Conservation (phyloP, 352 stramenopile genomes). For the Phytophthora cryptogea region DNA sequence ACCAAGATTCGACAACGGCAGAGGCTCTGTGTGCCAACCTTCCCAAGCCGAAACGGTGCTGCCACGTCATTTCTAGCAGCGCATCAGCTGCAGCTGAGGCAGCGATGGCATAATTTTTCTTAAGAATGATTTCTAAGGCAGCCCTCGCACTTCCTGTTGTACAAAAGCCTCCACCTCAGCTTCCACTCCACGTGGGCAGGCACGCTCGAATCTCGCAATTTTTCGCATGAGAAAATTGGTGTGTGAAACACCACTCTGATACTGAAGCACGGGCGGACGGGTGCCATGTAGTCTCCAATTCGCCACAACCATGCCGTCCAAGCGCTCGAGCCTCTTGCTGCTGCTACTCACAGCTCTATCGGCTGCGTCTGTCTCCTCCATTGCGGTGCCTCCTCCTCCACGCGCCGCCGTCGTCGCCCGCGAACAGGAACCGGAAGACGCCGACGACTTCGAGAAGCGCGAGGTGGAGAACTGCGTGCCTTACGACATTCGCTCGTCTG, state of each 20-base stretch:
- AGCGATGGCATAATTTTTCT: too few species aligned
- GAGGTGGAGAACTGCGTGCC: slow-evolving; percentile 88
- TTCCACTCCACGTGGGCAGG: neutral
- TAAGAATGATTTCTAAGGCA: too few species aligned
- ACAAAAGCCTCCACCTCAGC: neutral
- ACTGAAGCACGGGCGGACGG: too few species aligned
- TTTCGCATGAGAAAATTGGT: too few species aligned
- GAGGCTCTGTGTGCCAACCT: neutral
- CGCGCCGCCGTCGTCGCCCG: slow-evolving; percentile 27
- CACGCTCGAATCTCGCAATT: too few species aligned
- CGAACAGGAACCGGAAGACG: slow-evolving; percentile 48
- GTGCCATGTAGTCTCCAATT: slow-evolving; percentile 15
- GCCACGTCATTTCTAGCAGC: too few species aligned
- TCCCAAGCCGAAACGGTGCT: too few species aligned
- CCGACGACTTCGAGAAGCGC: slow-evolving; percentile 71
- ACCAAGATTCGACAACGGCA: neutral
- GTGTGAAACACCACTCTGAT: too few species aligned
- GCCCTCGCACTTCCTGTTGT: too few species aligned
- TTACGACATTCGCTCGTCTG: slow-evolving; percentile 76
- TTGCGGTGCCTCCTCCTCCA: neutral
- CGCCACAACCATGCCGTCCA: slow-evolving; percentile 6
- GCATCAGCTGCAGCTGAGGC: too few species aligned
- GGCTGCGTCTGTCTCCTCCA: neutral
- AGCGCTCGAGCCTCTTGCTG: slow-evolving; percentile 4
- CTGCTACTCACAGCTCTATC: slow-evolving; percentile 5